Conservation (phyloP, 169 alveolate genomes). For the Miamiensis avidus region DNA sequence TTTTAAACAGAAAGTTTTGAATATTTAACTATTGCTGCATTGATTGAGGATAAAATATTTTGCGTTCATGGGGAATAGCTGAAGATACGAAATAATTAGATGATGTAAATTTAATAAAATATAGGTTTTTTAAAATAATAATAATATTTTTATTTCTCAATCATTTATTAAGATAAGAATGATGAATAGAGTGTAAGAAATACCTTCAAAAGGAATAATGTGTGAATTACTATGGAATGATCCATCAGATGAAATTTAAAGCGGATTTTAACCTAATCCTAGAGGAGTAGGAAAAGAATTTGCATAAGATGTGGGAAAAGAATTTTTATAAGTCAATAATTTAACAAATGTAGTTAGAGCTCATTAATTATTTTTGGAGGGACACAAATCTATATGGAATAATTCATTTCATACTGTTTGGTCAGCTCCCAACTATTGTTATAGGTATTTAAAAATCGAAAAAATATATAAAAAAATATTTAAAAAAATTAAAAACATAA, state of each 20-base stretch:
- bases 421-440: conserved; percentile 84
- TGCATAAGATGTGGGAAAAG: conserved; percentile 74
- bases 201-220: conserved; percentile 83
- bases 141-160: too few species aligned
- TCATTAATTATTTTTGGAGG: conserved; percentile 82
- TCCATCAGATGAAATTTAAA: conserved; percentile 87
- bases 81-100: conserved; percentile 77
- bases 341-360: conserved; percentile 67
- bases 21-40: conserved; percentile 75
- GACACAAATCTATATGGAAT: conserved; percentile 73
- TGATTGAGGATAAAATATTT: conserved; percentile 78
- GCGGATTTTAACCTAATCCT: conserved; percentile 63
- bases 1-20: conserved; percentile 83
- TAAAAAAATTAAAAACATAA: neutral
- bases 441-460: conserved; percentile 45
- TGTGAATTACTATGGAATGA: conserved; percentile 89
- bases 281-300: conserved; percentile 86
- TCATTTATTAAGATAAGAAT: conserved; percentile 58
- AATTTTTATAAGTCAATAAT: conserved; percentile 68
- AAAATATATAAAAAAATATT: too few species aligned
- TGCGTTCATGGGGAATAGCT: conserved; percentile 89
- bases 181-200: conserved; percentile 78
- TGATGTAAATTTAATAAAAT: conserved; percentile 64
- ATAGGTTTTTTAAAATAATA: neutral
- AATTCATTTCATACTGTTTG: conserved; percentile 68